Evolutionary conservation across 257 asterid species (phyloP).

Genomic region (Mentha longifolia): DNA sequence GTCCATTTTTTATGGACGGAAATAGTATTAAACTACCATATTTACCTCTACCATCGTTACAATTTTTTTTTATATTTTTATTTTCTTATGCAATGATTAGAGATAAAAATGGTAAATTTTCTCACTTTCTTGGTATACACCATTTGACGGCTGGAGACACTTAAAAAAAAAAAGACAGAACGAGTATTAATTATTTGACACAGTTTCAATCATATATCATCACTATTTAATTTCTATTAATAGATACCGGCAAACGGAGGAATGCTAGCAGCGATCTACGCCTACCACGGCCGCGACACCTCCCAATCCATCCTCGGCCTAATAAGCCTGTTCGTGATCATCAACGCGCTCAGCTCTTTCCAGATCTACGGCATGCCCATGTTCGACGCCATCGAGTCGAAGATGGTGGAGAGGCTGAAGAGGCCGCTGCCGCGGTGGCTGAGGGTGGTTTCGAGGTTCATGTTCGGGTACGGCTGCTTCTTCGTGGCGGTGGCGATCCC

Average conservation of each 20-base stretch:
- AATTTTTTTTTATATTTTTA: too few species aligned
- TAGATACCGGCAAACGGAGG: conserved; percentile 44
- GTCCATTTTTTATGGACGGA: too few species aligned
- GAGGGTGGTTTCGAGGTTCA: conserved; percentile 35
- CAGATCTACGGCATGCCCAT: conserved; percentile 49
- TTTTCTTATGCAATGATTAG: too few species aligned
- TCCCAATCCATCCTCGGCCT: conserved; percentile 30
- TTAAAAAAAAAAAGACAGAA: too few species aligned
- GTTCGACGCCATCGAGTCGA: conserved; percentile 46
- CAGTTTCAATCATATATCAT: too few species aligned
- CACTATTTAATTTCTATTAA: too few species aligned
- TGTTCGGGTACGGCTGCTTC: conserved; percentile 43
- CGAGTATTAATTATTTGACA: too few species aligned
- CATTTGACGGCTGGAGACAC: too few species aligned
- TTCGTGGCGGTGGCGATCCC: conserved; percentile 45
- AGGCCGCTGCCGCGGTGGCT: conserved; percentile 46
- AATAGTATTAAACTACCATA: too few species aligned
- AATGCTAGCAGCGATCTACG: conserved; percentile 39
- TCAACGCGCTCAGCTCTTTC: conserved; percentile 43
- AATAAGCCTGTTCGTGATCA: conserved; percentile 34
- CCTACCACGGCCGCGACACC: conserved; percentile 44
- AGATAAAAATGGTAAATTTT: too few species aligned
- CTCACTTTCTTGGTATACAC: too few species aligned
- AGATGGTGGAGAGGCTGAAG: conserved; percentile 33
- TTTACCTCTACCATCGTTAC: too few species aligned